These are phyloP conservation scores for Neurospora sp. DNA, from an alignment of 495 filamentous ascomycete species.

Conservation along the genomic window DNA sequence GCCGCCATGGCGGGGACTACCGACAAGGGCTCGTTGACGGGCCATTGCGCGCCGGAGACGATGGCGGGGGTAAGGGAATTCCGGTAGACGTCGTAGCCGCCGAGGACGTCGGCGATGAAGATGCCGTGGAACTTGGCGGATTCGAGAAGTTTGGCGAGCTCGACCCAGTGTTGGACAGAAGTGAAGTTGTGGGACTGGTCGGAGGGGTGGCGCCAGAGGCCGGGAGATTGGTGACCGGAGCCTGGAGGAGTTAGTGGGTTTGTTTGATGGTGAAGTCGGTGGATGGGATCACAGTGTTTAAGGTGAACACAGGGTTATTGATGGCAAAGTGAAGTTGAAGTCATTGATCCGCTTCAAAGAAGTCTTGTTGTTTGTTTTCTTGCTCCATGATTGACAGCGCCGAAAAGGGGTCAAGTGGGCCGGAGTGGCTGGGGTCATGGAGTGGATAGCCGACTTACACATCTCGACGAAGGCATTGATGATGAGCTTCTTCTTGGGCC, in stretches of 20 bases:
- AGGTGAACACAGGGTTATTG: background rate
- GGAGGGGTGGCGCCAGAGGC: constrained; percentile 49
- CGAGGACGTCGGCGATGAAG: constrained; percentile 49
- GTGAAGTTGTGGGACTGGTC: constrained; percentile 45
- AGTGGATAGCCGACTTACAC: constrained; percentile 17
- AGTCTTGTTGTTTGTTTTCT: background rate
- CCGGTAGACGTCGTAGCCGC: constrained; percentile 58
- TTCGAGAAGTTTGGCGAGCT: constrained; percentile 47
- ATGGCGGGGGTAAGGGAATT: constrained; percentile 48
- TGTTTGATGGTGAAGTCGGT: background rate
- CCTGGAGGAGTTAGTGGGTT: constrained; percentile 15
- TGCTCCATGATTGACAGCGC: background rate
- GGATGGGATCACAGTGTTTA: background rate
- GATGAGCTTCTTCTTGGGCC: constrained; percentile 47
- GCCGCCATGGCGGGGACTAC: constrained; percentile 40
- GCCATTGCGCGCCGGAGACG: constrained; percentile 55
- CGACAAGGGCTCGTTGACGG: constrained; percentile 43
- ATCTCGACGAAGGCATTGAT: constrained; percentile 58
- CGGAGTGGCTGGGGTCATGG: background rate
- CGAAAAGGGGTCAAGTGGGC: background rate
- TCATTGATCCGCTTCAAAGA: no score
- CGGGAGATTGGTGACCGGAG: constrained; percentile 54
- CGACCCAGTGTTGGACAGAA: constrained; percentile 45
- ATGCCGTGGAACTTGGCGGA: constrained; percentile 51
- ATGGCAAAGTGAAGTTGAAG: constrained; percentile 3